Base-by-base conservation (phyloP, 129 eudicot genomes). In the Smallanthus sonchifolius region DNA sequence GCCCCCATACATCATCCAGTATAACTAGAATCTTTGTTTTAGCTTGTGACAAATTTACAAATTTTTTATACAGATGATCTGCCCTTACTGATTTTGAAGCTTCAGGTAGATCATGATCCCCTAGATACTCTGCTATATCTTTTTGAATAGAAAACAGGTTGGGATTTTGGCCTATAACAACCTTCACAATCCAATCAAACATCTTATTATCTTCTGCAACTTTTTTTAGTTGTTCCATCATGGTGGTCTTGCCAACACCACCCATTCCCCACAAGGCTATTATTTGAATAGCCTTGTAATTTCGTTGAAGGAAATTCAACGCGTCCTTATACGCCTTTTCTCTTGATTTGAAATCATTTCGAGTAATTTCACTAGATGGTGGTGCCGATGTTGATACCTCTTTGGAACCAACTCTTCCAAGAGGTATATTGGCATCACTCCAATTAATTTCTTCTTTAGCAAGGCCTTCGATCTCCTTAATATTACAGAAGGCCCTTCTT, bases 321-420 rank as follows among this genome's bases (percentile, higher is more conserved):
- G 57, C 20, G 4, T 44, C 20, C 2, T 11, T 44, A 6, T 11
- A 44, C 2, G 39, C 11, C 7, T 2, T n/a, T 6, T 47, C 73
- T 69, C 60, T 69, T 30, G 60, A 69, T 7, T 28, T 44, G 72
- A 67, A 67, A 13, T 10, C 64, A 57, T 20, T n/a, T n/a, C n/a
- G n/a, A n/a, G n/a, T n/a, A n/a, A n/a, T 14, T 14, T n/a, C 55
- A 14, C 64, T 0, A 6, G 36, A 7, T 20, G 66, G 10, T 42
- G 56, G 5, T 42, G 30, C 16, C 28, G 43, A 16, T 4, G 71
- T 40, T 32, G 54, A 42, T 8, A 6, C 57, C 0, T 0, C 5
- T 2, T 5, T 43, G 6, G 56, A 10, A 47, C 20, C 0, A 9
- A 67, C 39, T 20, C 11, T 67, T 67, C 56, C 72, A 5, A 13